phyloP scores from a whole-genome alignment of 1,139 yeast species.

The Kurtzmaniella quercitrusa region DNA sequence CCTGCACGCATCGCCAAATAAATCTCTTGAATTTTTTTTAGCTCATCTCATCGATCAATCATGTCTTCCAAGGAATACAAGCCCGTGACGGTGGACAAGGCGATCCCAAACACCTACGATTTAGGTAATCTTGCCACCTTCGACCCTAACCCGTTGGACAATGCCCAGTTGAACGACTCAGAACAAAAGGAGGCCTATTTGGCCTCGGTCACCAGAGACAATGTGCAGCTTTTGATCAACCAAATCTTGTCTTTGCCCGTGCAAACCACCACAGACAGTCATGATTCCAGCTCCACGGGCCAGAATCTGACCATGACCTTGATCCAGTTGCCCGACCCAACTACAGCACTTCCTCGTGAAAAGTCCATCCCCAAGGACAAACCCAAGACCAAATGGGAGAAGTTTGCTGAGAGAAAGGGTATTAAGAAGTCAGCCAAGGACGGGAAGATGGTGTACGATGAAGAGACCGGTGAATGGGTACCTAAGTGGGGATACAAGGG shows the following conservation, averaged over 20 bases:
- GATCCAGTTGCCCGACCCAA: constrained; percentile 80
- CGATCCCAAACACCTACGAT: constrained; percentile 81
- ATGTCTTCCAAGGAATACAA: constrained; percentile 36
- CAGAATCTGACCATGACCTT: constrained; percentile 78
- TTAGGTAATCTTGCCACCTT: constrained; percentile 84
- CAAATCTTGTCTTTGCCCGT: constrained; percentile 88
- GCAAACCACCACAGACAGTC: constrained; percentile 75
- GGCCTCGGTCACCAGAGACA: constrained; percentile 76
- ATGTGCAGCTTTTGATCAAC: constrained; percentile 84
- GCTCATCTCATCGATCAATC: constrained; percentile 6
- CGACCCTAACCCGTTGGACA: constrained; percentile 79
- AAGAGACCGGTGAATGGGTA: constrained; percentile 89
- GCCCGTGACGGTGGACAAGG: constrained; percentile 84
- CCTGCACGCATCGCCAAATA: constrained; percentile 1
- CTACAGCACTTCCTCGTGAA: constrained; percentile 85
- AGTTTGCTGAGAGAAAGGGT: constrained; percentile 93
- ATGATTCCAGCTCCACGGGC: constrained; percentile 50
- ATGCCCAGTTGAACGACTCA: constrained; percentile 46
- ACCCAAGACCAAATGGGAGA: constrained; percentile 94
- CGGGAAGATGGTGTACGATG: constrained; percentile 89
- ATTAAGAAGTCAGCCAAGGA: constrained; percentile 86
- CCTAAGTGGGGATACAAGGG: constrained; percentile 99
- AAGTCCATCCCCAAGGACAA: constrained; percentile 91
- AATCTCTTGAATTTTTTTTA: constrained; percentile 4
- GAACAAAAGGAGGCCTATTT: constrained; percentile 61